phyloP scores from a whole-genome alignment of 768 basidiomycete genomes.

The Flagelloscypha sp. region DNA sequence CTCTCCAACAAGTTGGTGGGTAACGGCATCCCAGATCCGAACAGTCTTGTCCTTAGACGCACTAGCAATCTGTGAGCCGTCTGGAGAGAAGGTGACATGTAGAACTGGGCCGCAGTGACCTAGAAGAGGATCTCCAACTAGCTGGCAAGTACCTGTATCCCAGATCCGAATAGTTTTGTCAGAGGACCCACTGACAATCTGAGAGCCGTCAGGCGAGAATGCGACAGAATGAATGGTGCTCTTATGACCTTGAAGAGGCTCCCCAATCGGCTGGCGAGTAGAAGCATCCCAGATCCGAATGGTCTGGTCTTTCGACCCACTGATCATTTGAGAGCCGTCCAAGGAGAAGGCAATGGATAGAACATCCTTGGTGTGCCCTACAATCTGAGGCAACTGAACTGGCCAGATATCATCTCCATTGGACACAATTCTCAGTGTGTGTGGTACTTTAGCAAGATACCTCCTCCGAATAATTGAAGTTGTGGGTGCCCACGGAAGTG shows the following conservation, averaged over 20 bases:
- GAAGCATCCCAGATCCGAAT: background rate
- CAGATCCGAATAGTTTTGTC: constrained; percentile 9
- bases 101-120: background rate
- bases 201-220: constrained; percentile 7
- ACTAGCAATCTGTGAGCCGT: constrained; percentile 8
- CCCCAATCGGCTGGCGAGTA: too few relatives aligned
- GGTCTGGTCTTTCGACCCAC: background rate
- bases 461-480: constrained; percentile 8
- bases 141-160: constrained; percentile 10
- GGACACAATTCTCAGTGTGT: too few relatives aligned
- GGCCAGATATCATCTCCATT: too few relatives aligned
- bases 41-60: constrained; percentile 7
- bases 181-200: constrained; percentile 6
- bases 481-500: constrained; percentile 20
- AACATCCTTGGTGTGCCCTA: constrained; percentile 19
- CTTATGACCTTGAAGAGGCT: background rate
- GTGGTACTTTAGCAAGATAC: too few relatives aligned
- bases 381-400: constrained; percentile 7
- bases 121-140: background rate
- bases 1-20: constrained; percentile 1
- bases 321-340: background rate
- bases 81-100: constrained; percentile 8
- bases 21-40: constrained; percentile 9
- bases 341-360: constrained; percentile 17
- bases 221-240: constrained; percentile 2